Evolutionary conservation across 306 rosid species (phyloP).

Genomic region (Cotoneaster glaucophyllus): DNA sequence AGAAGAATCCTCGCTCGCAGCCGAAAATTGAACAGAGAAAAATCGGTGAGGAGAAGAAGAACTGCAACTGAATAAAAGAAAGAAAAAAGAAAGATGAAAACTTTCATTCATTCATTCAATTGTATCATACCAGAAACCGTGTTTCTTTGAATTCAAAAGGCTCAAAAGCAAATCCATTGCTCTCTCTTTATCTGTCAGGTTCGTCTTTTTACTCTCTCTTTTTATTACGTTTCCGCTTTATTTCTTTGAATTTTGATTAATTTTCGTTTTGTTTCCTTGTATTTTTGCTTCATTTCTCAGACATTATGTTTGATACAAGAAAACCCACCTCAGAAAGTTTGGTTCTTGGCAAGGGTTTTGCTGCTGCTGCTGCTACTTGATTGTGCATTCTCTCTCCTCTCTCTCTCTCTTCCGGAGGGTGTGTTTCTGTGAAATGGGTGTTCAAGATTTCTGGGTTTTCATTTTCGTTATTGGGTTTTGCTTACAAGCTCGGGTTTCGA

Average conservation of each 20-base stretch:
- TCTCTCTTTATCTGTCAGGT: background rate
- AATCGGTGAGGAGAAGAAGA: background rate
- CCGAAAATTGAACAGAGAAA: background rate
- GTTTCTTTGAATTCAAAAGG: background rate
- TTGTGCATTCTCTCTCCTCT: background rate
- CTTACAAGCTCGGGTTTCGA: constrained; percentile 2
- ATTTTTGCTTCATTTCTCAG: background rate
- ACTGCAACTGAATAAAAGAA: background rate
- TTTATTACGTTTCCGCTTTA: background rate
- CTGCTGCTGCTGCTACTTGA: constrained; percentile 1
- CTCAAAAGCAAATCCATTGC: background rate
- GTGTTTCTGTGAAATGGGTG: constrained; percentile 16
- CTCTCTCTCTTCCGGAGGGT: background rate
- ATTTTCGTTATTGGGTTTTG: constrained; percentile 19
- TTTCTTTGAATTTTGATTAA: background rate
- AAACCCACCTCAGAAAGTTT: background rate
- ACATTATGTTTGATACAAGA: background rate
- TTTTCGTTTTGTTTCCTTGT: background rate
- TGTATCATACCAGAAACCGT: background rate
- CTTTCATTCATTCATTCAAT: background rate
- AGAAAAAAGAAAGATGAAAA: too few relatives aligned
- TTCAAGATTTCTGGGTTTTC: constrained; percentile 16
- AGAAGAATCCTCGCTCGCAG: background rate
- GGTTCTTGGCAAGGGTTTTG: constrained; percentile 11
- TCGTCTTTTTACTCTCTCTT: background rate